Conservation (phyloP, 2,329 filamentous ascomycete species). For the Alternaria alternata region DNA sequence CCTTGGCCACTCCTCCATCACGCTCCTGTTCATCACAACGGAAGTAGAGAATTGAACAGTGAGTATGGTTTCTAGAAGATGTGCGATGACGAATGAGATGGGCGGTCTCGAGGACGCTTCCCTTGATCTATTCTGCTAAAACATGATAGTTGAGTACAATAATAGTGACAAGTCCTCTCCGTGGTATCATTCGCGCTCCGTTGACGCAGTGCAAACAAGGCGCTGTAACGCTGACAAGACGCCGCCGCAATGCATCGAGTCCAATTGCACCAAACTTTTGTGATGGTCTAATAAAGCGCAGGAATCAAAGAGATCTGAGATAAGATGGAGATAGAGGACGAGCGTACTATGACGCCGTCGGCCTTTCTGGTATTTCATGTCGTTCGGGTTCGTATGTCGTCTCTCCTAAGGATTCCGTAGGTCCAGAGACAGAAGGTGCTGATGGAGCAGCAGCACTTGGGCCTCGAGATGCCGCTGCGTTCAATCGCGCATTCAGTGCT, state of each 20-base stretch:
- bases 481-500: conserved; percentile 88
- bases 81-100: conserved; percentile 6
- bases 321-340: neutral
- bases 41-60: conserved; percentile 4
- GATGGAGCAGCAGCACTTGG: conserved; percentile 53
- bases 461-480: conserved; percentile 73
- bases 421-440: conserved; percentile 38
- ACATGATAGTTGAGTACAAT: conserved; percentile 26
- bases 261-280: neutral
- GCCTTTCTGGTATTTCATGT: conserved; percentile 36
- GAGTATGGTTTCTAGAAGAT: conserved; percentile 3
- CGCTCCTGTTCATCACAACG: neutral
- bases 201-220: conserved; percentile 21
- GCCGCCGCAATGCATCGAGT: neutral
- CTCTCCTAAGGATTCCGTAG: conserved; percentile 50
- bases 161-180: conserved; percentile 25
- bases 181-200: conserved; percentile 34
- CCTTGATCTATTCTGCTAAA: conserved; percentile 32
- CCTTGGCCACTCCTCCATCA: too few relatives aligned
- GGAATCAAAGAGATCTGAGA: conserved; percentile 3
- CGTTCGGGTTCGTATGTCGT: conserved; percentile 55
- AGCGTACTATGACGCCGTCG: conserved; percentile 26
- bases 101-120: conserved; percentile 9
- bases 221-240: conserved; percentile 11
- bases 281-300: neutral